Evolutionary conservation across 192 early-diverging fungal genomes (phyloP).

Genomic region (Coemansia sp.): DNA sequence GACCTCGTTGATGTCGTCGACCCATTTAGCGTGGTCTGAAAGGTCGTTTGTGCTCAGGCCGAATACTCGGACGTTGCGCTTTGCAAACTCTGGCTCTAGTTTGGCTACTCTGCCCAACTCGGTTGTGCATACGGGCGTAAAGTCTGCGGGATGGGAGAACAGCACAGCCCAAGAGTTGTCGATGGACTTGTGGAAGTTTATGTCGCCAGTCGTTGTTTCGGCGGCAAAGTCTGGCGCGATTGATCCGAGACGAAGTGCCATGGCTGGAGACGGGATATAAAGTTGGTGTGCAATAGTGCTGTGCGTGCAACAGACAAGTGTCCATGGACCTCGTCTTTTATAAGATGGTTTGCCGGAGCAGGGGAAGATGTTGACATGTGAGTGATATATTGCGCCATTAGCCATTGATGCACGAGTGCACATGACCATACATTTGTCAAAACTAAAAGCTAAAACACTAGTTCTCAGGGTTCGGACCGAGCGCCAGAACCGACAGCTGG

Average conservation of each 20-base stretch:
- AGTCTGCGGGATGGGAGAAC: conserved; percentile 99
- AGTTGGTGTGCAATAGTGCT: too few relatives aligned
- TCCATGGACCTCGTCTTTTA: background rate
- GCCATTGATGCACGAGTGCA: background rate
- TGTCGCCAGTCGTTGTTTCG: conserved; percentile 82
- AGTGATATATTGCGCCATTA: background rate
- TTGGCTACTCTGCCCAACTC: conserved; percentile 92
- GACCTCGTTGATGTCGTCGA: conserved; percentile 91
- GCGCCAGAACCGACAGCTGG: conserved; percentile 26
- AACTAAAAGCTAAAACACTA: background rate
- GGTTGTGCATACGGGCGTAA: conserved; percentile 94
- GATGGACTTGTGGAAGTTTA: conserved; percentile 90
- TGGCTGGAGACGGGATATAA: conserved; percentile 4
- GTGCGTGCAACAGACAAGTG: too few relatives aligned
- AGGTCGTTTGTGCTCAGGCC: conserved; percentile 93
- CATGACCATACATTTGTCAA: background rate
- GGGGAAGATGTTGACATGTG: background rate
- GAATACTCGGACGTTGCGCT: conserved; percentile 84
- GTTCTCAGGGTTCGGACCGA: conserved; percentile 17
- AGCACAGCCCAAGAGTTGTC: conserved; percentile 86
- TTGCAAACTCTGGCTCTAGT: conserved; percentile 72
- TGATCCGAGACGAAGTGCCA: conserved; percentile 62
- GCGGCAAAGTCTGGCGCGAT: conserved; percentile 76
- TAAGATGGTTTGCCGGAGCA: background rate
- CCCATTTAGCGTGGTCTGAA: conserved; percentile 80